Conservation (phyloP, 1,284 basidiomycete species). For the Coniophora puteana region DNA sequence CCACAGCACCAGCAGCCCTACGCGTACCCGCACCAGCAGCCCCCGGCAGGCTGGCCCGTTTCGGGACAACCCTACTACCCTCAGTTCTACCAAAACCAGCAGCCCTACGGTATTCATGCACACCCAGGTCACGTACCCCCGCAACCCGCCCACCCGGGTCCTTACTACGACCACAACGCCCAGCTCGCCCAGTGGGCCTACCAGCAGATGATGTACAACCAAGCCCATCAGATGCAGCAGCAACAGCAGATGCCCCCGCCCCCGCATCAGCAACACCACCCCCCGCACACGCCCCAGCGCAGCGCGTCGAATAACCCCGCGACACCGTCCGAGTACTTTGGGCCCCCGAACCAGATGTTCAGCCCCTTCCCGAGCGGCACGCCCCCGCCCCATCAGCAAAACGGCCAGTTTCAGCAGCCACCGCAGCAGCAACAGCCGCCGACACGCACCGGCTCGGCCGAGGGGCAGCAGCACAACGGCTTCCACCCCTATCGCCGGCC, state of each 20-base stretch:
- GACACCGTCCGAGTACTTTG: conserved; percentile 48
- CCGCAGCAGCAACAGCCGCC: conserved; percentile 34
- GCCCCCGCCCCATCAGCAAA: conserved; percentile 53
- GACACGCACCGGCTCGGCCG: conserved; percentile 26
- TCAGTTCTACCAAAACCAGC: conserved; percentile 66
- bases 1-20: conserved; percentile 31
- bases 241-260: conserved; percentile 30
- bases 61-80: conserved; percentile 67
- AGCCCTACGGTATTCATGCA: conserved; percentile 44
- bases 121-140: conserved; percentile 29
- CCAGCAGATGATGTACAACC: conserved; percentile 81
- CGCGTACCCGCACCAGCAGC: conserved; percentile 43
- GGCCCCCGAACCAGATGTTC: conserved; percentile 55
- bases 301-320: conserved; percentile 29
- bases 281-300: conserved; percentile 31
- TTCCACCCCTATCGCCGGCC: conserved; percentile 83
- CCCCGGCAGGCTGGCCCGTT: conserved; percentile 60
- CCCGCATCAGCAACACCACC: conserved; percentile 35
- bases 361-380: conserved; percentile 67
- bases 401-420: conserved; percentile 38
- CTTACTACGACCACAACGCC: conserved; percentile 72
- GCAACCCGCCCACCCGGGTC: conserved; percentile 41
- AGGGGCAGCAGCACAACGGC: conserved; percentile 46
- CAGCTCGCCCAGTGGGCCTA: conserved; percentile 83
- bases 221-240: conserved; percentile 49